These are phyloP conservation scores for Diaporthe caulivora DNA, from an alignment of 2,329 filamentous ascomycete species.

Conservation along the genomic window DNA sequence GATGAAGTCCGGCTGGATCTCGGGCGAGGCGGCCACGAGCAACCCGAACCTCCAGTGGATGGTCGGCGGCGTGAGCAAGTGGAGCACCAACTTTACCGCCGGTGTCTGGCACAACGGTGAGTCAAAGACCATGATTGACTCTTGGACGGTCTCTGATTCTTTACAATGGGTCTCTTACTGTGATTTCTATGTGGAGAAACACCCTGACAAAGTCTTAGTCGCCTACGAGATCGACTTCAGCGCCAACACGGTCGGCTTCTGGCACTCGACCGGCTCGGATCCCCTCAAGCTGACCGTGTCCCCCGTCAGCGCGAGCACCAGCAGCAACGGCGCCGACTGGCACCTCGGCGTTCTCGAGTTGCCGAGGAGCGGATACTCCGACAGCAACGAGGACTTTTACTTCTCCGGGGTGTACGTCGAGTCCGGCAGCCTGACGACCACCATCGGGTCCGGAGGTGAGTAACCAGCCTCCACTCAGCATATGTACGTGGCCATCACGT, in stretches of 20 bases:
- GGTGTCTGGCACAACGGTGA: slow-evolving; percentile 76
- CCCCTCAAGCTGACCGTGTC: slow-evolving; percentile 69
- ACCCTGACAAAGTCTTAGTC: neutral
- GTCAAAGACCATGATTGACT: slow-evolving; percentile 51
- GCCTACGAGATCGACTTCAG: slow-evolving; percentile 64
- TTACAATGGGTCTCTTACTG: neutral
- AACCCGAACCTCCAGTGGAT: slow-evolving; percentile 73
- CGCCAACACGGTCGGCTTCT: slow-evolving; percentile 73
- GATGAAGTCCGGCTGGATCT: slow-evolving; percentile 76
- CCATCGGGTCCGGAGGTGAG: slow-evolving; percentile 32
- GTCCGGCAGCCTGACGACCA: slow-evolving; percentile 54
- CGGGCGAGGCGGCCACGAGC: slow-evolving; percentile 57
- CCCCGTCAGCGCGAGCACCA: slow-evolving; percentile 68
- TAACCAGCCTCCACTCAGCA: neutral
- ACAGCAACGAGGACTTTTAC: slow-evolving; percentile 74
- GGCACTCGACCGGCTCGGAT: slow-evolving; percentile 74
- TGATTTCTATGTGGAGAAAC: no score
- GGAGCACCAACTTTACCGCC: slow-evolving; percentile 71
- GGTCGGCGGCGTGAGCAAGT: slow-evolving; percentile 70
- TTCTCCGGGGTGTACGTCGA: slow-evolving; percentile 81
- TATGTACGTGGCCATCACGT: neutral
- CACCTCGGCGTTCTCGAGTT: slow-evolving; percentile 78
- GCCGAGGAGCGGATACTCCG: slow-evolving; percentile 66
- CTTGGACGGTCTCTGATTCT: slow-evolving; percentile 69
- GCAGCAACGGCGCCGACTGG: slow-evolving; percentile 78